Conservation (phyloP, 2,329 filamentous ascomycete genomes). For the Huntiella abstrusa region DNA sequence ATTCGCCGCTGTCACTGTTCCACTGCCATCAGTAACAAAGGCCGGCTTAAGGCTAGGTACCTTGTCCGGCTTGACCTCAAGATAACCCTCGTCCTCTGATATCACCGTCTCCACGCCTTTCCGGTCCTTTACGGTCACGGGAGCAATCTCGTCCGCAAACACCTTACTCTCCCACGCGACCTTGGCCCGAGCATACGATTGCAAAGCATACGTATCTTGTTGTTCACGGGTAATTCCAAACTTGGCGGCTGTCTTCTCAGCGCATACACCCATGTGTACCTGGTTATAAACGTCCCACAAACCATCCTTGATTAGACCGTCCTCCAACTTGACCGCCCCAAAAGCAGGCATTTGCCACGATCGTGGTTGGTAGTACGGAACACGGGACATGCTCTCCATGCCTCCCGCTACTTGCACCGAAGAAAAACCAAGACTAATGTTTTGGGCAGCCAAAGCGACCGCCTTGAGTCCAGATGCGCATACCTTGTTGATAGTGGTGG, state of each 20-base stretch:
- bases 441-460: constrained; percentile 74
- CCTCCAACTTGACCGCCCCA: constrained; percentile 71
- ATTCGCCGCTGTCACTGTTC: constrained; percentile 87
- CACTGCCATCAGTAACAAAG: constrained; percentile 68
- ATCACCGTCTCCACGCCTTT: constrained; percentile 65
- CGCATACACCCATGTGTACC: constrained; percentile 96
- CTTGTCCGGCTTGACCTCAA: constrained; percentile 74
- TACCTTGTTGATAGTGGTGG: constrained; percentile 92
- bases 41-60: constrained; percentile 74
- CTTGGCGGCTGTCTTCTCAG: constrained; percentile 85
- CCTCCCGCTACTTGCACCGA: constrained; percentile 84
- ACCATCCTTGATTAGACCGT: constrained; percentile 86
- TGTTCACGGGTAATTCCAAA: constrained; percentile 60
- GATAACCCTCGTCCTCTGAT: constrained; percentile 72
- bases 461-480: constrained; percentile 92
- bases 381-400: constrained; percentile 95
- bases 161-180: constrained; percentile 66
- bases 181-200: constrained; percentile 76
- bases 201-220: constrained; percentile 81
- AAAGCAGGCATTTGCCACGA: constrained; percentile 70
- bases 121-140: constrained; percentile 65
- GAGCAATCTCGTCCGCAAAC: constrained; percentile 78
- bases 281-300: constrained; percentile 93
- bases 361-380: constrained; percentile 76
- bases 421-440: constrained; percentile 78